Conservation (phyloP, 768 basidiomycete genomes). For the Calocybe gangraenosa region DNA sequence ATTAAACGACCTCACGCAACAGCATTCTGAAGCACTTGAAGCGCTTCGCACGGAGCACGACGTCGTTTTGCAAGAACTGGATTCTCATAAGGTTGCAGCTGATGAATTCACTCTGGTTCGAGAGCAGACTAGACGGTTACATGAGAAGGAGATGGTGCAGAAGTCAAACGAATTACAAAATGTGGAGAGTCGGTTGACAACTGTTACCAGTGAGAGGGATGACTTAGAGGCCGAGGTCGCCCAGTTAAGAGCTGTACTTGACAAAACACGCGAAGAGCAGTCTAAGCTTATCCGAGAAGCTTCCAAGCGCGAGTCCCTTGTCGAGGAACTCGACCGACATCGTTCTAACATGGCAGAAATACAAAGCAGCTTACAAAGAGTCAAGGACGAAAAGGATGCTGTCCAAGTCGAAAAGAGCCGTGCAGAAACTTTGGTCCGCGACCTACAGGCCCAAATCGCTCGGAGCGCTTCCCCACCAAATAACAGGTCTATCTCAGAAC, state of each 20-base stretch:
- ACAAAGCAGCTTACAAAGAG: constrained; percentile 72
- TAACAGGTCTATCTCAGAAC: constrained; percentile 46
- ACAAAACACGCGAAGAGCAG: constrained; percentile 54
- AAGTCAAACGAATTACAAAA: constrained; percentile 42
- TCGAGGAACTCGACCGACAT: constrained; percentile 72
- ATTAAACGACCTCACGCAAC: constrained; percentile 44
- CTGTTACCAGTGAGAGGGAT: constrained; percentile 40
- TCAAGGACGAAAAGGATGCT: constrained; percentile 78
- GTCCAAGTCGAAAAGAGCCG: constrained; percentile 69
- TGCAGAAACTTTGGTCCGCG: constrained; percentile 67
- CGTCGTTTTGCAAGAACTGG: constrained; percentile 52
- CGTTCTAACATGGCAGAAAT: constrained; percentile 72
- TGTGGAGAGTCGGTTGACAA: constrained; percentile 48
- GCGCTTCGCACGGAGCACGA: constrained; percentile 45
- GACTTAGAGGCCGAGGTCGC: constrained; percentile 43
- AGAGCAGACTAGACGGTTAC: constrained; percentile 35
- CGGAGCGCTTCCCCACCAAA: constrained; percentile 58
- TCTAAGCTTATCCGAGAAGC: constrained; percentile 64
- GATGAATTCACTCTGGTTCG: constrained; percentile 45
- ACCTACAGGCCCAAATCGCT: constrained; percentile 70
- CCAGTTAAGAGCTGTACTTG: constrained; percentile 54
- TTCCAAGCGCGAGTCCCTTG: constrained; percentile 70
- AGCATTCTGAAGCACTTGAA: constrained; percentile 46
- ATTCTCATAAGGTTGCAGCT: constrained; percentile 50
- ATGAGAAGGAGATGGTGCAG: constrained; percentile 46